phyloP scores from a whole-genome alignment of 345 rosid genomes.

The Litchi chinensis region DNA sequence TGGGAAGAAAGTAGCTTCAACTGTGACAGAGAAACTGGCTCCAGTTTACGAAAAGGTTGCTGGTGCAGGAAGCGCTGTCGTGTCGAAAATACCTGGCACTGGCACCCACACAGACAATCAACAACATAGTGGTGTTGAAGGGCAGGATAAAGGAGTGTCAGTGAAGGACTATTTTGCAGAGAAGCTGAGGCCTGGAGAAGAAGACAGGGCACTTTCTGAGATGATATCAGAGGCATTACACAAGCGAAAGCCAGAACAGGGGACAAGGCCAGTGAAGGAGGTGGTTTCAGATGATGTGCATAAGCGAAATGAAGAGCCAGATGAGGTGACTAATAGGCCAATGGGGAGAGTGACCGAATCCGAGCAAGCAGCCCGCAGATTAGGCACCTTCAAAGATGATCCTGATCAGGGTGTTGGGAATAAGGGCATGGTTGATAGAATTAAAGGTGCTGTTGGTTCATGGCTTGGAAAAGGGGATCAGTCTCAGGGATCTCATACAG shows the following conservation, averaged over 20 bases:
- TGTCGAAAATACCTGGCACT: slow-evolving; percentile 36
- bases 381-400: slow-evolving; percentile 39
- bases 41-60: slow-evolving; percentile 55
- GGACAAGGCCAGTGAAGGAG: slow-evolving; percentile 24
- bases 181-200: slow-evolving; percentile 79
- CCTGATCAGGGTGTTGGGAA: neutral
- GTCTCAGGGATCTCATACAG: slow-evolving; percentile 28
- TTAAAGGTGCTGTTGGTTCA: slow-evolving; percentile 59
- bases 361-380: slow-evolving; percentile 46
- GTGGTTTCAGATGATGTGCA: slow-evolving; percentile 25
- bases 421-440: slow-evolving; percentile 47
- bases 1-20: slow-evolving; percentile 48
- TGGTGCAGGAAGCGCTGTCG: slow-evolving; percentile 40
- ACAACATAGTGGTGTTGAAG: neutral
- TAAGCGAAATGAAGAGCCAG: slow-evolving; percentile 2
- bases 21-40: slow-evolving; percentile 46
- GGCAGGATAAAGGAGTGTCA: slow-evolving; percentile 53
- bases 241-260: slow-evolving; percentile 25
- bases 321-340: slow-evolving; percentile 15
- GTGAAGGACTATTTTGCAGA: slow-evolving; percentile 52
- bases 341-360: slow-evolving; percentile 57
- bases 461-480: slow-evolving; percentile 48
- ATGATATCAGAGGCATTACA: slow-evolving; percentile 52
- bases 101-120: slow-evolving; percentile 7
- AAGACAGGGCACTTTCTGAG: slow-evolving; percentile 65